phyloP scores from a whole-genome alignment of 495 filamentous ascomycete species.

The Xylaria acuta region DNA sequence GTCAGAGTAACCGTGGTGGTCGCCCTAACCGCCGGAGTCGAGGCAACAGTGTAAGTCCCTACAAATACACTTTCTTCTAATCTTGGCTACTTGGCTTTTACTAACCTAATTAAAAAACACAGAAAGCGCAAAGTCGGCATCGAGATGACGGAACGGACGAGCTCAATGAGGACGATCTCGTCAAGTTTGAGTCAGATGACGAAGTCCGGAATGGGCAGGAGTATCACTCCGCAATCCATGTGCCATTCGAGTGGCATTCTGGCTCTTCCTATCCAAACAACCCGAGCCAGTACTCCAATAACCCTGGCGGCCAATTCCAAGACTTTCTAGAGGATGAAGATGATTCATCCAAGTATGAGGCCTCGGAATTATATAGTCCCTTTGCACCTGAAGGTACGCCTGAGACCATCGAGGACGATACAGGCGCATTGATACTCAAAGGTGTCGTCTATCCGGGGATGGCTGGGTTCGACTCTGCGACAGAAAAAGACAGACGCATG shows the following conservation, averaged over 20 bases:
- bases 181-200: conserved; percentile 46
- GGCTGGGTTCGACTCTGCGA: conserved; percentile 87
- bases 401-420: conserved; percentile 42
- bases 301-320: conserved; percentile 17
- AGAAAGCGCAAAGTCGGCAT: conserved; percentile 4
- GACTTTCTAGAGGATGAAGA: conserved; percentile 28
- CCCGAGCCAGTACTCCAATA: conserved; percentile 26
- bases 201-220: conserved; percentile 26
- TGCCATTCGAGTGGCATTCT: conserved; percentile 30
- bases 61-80: neutral
- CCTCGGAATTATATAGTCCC: conserved; percentile 45
- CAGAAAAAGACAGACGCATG: conserved; percentile 73
- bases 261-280: conserved; percentile 30
- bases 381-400: conserved; percentile 38
- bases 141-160: conserved; percentile 1
- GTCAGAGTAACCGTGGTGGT: conserved; percentile 26
- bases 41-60: conserved; percentile 30
- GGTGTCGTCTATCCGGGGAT: conserved; percentile 83
- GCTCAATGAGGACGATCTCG: conserved; percentile 3
- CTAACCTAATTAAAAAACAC: conserved; percentile 7
- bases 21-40: conserved; percentile 32
- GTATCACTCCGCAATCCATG: conserved; percentile 18
- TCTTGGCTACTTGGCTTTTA: neutral
- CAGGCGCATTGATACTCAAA: conserved; percentile 64
- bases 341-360: conserved; percentile 32